Percentiles rank a stretch among this genome's conserved stretches.
Evolutionary conservation across 2,329 filamentous ascomycete species (phyloP).

Genomic region (Cercospora sp.): DNA sequence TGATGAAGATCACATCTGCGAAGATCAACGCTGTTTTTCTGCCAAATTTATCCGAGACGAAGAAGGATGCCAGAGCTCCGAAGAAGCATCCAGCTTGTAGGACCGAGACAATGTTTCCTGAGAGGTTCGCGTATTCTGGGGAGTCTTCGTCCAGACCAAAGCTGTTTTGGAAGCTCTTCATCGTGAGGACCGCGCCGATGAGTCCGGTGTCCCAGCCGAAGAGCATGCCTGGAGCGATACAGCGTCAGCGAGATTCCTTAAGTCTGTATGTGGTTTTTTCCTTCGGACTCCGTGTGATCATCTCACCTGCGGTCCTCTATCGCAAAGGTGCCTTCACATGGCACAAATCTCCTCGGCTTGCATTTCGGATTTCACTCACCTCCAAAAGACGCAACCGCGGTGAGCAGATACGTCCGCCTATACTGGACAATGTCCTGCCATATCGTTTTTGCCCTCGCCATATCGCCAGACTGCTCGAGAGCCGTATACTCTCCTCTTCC

Average conservation of each 20-base stretch:
- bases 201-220: slow-evolving; percentile 34
- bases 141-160: slow-evolving; percentile 42
- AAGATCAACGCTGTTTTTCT: slow-evolving; percentile 45
- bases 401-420: slow-evolving; percentile 44
- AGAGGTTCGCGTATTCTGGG: slow-evolving; percentile 41
- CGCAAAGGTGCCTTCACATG: neutral
- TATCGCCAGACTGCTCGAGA: slow-evolving; percentile 6
- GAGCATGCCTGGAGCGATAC: slow-evolving; percentile 2
- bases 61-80: slow-evolving; percentile 46
- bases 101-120: slow-evolving; percentile 48
- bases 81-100: slow-evolving; percentile 50
- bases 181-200: slow-evolving; percentile 44
- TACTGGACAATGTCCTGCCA: slow-evolving; percentile 45
- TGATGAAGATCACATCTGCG: slow-evolving; percentile 45
- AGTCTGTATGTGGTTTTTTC: neutral
- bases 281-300: neutral
- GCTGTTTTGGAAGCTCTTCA: slow-evolving; percentile 46
- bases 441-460: slow-evolving; percentile 31
- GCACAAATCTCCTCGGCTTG: neutral
- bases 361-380: slow-evolving; percentile 24
- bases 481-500: slow-evolving; percentile 10
- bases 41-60: slow-evolving; percentile 45
- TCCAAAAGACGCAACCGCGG: slow-evolving; percentile 46
- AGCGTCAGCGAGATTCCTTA: neutral
- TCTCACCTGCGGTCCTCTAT: neutral